Base-by-base conservation (phyloP, 1,139 yeast species). In the Geotrichum phurueaensis region DNA sequence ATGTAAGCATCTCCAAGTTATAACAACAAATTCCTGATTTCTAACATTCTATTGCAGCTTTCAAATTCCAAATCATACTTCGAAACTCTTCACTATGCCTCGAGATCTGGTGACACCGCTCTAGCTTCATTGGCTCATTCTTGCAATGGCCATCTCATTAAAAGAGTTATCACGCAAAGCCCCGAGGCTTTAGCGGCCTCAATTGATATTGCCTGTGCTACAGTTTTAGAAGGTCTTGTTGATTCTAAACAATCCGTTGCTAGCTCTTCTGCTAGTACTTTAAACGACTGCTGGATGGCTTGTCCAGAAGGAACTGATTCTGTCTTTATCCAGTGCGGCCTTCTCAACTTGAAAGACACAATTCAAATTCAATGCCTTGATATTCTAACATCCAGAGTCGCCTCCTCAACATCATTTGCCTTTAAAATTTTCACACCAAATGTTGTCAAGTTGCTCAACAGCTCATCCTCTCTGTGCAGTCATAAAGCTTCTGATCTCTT, bases 151-250 rank as follows among this genome's bases (percentile, higher is more conserved):
- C 94, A 90, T 69, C 75, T 90, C 55, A 82, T 89, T 33, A 89
- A 88, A 67, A 78, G 97, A 22, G 84, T 89, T 1, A 84, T 88
- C 58, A 83, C 86, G 72, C 97, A 89, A 74, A 86, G 87, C 65
- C 79, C 84, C 0, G 78, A 79, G 1, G 76, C 81, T 1, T 76
- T 91, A 53, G 77, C 77, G 60, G 75, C 75, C 1, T 81, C 82
- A 51, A 78, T 84, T 36, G 78, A 75, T 55, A 73, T 78, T 29
- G 81, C 84, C 2, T 73, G 86, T 15, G 92, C 94, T 0, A 76
- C 83, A 12, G 71, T 87, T 27, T 73, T 87, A 15, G 79, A 78
- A 59, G 77, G 81, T 54, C 72, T 87, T 52, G 81, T 81, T 1
- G 88, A 84, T 63, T 63, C 76, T 1, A 82, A 79, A 61, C 65